Percentiles rank a stretch among this genome's conserved stretches.
Conservation (phyloP, 306 rosid genomes). For the Rosa persica region DNA sequence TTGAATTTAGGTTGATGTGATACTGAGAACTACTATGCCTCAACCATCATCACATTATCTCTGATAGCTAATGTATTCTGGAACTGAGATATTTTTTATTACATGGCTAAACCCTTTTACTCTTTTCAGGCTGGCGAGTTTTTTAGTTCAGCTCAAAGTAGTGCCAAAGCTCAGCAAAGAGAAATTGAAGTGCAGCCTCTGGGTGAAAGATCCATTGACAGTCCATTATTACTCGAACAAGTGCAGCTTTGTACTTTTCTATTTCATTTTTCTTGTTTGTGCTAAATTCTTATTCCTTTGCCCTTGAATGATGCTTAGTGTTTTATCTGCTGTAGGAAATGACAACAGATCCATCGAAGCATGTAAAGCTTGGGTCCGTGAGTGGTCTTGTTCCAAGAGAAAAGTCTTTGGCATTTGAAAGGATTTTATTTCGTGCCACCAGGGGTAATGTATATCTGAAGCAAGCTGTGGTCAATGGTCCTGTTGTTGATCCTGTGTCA, state of each 20-base stretch:
- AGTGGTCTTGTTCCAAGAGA: constrained; percentile 80
- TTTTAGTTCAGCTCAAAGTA: constrained; percentile 60
- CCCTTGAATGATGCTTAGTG: constrained; percentile 20
- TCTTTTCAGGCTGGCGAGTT: constrained; percentile 71
- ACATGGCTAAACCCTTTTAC: not conserved
- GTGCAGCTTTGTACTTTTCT: constrained; percentile 35
- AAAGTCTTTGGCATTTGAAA: constrained; percentile 69
- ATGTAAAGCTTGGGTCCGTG: constrained; percentile 65
- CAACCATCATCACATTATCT: not conserved
- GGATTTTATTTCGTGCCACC: constrained; percentile 76
- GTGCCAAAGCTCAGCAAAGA: constrained; percentile 55
- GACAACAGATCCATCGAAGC: constrained; percentile 46
- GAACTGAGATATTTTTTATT: not conserved
- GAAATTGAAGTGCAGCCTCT: constrained; percentile 46
- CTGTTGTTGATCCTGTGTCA: constrained; percentile 72
- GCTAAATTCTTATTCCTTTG: constrained; percentile 16
- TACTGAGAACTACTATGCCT: not conserved
- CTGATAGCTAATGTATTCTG: no score
- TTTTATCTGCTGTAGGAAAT: constrained; percentile 49
- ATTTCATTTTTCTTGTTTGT: constrained; percentile 3
- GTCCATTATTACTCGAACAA: constrained; percentile 71
- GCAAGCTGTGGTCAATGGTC: constrained; percentile 60
- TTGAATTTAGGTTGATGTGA: not conserved
- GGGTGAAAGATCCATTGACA: constrained; percentile 62
- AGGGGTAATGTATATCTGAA: constrained; percentile 80